Conservation (phyloP, 345 rosid species). For the Hypericum androsaemum region DNA sequence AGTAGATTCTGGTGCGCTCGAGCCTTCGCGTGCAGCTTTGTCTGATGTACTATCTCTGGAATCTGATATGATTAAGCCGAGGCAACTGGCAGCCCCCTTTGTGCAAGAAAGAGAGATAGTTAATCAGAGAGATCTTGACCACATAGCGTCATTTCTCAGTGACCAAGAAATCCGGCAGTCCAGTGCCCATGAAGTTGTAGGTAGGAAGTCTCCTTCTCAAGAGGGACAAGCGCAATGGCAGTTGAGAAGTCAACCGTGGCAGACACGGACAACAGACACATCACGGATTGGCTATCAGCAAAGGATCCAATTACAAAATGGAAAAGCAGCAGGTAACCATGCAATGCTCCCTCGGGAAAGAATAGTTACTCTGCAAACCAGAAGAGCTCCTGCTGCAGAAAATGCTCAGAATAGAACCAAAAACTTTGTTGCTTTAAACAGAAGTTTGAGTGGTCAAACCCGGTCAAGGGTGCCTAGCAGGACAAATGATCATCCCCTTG, state of each 20-base stretch:
- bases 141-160: slow-evolving; percentile 14
- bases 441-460: slow-evolving; percentile 38
- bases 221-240: slow-evolving; percentile 20
- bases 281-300: slow-evolving; percentile 16
- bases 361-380: slow-evolving; percentile 27
- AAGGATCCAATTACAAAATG: slow-evolving; percentile 20
- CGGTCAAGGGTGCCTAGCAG: slow-evolving; percentile 28
- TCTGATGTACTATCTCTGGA: slow-evolving; percentile 15
- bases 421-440: slow-evolving; percentile 52
- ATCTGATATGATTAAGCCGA: slow-evolving; percentile 20
- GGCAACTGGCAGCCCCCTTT: slow-evolving; percentile 9
- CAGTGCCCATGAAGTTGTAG: slow-evolving; percentile 12
- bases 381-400: slow-evolving; percentile 31
- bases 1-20: slow-evolving; percentile 19
- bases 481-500: slow-evolving; percentile 23
- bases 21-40: slow-evolving; percentile 16
- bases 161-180: slow-evolving; percentile 13
- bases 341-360: slow-evolving; percentile 29
- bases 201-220: slow-evolving; percentile 17
- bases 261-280: slow-evolving; percentile 35
- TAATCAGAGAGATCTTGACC: slow-evolving; percentile 26
- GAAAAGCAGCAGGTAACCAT: slow-evolving; percentile 26
- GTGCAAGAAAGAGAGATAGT: slow-evolving; percentile 25
- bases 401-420: slow-evolving; percentile 33
- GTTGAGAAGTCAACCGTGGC: slow-evolving; percentile 22